phyloP scores from a whole-genome alignment of 1,139 yeast genomes.

The Candida sanyaensis region DNA sequence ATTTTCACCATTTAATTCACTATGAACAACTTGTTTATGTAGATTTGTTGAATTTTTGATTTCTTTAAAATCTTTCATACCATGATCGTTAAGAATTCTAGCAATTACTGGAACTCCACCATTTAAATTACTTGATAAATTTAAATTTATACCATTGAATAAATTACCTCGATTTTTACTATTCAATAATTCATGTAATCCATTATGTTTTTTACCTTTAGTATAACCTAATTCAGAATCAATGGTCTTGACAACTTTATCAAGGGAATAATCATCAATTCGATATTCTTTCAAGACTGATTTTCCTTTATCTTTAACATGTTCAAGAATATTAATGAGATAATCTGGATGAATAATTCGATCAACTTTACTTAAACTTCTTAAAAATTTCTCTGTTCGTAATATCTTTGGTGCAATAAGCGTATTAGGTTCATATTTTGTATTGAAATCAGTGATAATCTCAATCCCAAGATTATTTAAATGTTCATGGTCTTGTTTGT shows the following conservation, averaged over 20 bases:
- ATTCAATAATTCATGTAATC: constrained; percentile 21
- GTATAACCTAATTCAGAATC: constrained; percentile 35
- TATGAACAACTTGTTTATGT: constrained; percentile 9
- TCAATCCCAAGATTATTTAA: constrained; percentile 39
- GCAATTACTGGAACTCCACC: constrained; percentile 68
- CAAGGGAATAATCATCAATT: constrained; percentile 36
- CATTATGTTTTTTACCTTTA: constrained; percentile 15
- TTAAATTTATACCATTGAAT: constrained; percentile 51
- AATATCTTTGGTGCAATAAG: constrained; percentile 76
- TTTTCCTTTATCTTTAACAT: constrained; percentile 6
- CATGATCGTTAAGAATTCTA: constrained; percentile 67
- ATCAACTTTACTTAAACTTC: constrained; percentile 36
- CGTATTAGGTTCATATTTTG: constrained; percentile 35
- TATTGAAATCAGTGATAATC: constrained; percentile 37
- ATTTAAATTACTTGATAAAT: constrained; percentile 61
- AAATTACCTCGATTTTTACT: constrained; percentile 34
- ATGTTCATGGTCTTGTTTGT: constrained; percentile 31
- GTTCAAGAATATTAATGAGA: constrained; percentile 40
- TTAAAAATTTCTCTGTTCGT: constrained; percentile 84
- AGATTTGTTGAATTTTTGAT: constrained; percentile 23
- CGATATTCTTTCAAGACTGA: constrained; percentile 20
- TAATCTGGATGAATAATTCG: constrained; percentile 52
- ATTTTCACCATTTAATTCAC: constrained; percentile 17
- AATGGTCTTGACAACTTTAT: constrained; percentile 32
- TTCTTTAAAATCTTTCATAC: constrained; percentile 41